Percentiles rank a stretch among this genome's conserved stretches.
Evolutionary conservation across 805 yeast genomes (phyloP).

Genomic region (Hemisphaericaspora nanyangensis): DNA sequence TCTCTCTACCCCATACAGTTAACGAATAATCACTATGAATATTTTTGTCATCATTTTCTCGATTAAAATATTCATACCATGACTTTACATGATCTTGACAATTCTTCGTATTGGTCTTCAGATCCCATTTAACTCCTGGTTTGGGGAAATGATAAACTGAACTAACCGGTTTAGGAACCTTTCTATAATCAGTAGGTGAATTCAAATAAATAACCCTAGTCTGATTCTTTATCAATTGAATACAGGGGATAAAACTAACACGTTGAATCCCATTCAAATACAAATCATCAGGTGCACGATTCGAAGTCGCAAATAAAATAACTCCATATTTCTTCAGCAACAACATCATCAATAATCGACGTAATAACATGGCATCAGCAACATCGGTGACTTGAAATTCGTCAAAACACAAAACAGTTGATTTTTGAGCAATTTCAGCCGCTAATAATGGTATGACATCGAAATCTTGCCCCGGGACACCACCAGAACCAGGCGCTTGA

Average conservation of each 20-base stretch:
- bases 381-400: constrained; percentile 98
- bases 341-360: constrained; percentile 67
- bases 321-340: constrained; percentile 76
- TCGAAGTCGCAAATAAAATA: constrained; percentile 87
- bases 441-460: constrained; percentile 86
- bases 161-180: constrained; percentile 77
- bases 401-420: constrained; percentile 87
- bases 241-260: constrained; percentile 88
- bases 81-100: constrained; percentile 60
- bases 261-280: constrained; percentile 94
- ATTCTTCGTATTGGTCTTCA: constrained; percentile 46
- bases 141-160: constrained; percentile 75
- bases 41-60: constrained; percentile 40
- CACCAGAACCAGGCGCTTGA: too few relatives aligned
- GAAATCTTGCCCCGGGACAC: constrained; percentile 51
- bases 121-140: constrained; percentile 53
- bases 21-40: constrained; percentile 23
- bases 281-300: constrained; percentile 90
- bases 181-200: constrained; percentile 93
- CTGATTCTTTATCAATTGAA: constrained; percentile 66
- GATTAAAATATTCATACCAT: constrained; percentile 82
- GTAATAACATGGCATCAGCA: constrained; percentile 94
- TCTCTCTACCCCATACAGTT: constrained; percentile 84
- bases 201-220: constrained; percentile 77
- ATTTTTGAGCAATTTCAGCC: constrained; percentile 69